Percentiles rank a stretch among this genome's conserved stretches.
These are phyloP conservation scores for Yamadazyma paraphyllophila DNA, from an alignment of 805 yeast species.

Conservation along the genomic window DNA sequence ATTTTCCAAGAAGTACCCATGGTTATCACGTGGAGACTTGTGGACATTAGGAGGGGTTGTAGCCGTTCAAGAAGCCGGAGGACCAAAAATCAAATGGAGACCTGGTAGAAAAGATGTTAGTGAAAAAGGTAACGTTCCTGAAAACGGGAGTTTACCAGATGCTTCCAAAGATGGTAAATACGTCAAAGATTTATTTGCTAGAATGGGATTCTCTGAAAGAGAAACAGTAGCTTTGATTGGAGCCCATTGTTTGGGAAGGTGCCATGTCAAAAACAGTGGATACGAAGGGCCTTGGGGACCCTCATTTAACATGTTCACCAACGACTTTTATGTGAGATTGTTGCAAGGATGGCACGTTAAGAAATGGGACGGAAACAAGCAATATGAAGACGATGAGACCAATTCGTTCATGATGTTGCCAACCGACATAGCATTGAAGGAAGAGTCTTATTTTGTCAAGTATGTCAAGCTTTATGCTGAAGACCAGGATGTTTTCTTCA, in stretches of 20 bases:
- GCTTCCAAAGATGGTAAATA: constrained; percentile 65
- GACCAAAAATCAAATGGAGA: constrained; percentile 78
- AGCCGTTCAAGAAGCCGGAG: constrained; percentile 76
- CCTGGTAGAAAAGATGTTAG: constrained; percentile 71
- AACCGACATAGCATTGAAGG: constrained; percentile 52
- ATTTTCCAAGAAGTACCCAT: constrained; percentile 55
- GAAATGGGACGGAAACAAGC: constrained; percentile 41
- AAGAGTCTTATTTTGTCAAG: constrained; percentile 44
- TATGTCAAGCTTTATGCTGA: constrained; percentile 49
- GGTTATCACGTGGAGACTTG: constrained; percentile 78
- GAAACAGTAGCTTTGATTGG: constrained; percentile 44
- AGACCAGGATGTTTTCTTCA: constrained; percentile 48
- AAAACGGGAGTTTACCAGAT: constrained; percentile 72
- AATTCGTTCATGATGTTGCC: constrained; percentile 55
- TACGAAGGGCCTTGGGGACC: constrained; percentile 48
- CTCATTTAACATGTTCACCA: constrained; percentile 39
- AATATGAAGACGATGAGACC: constrained; percentile 39
- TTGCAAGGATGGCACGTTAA: constrained; percentile 54
- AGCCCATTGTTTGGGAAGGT: constrained; percentile 42
- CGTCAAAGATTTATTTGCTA: constrained; percentile 58
- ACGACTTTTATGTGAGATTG: constrained; percentile 37
- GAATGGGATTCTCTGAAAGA: constrained; percentile 47
- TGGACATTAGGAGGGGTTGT: constrained; percentile 78
- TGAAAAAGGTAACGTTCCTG: constrained; percentile 51
- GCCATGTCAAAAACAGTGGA: constrained; percentile 38